Conservation (phyloP, 805 yeast species). For the Saccharomycopsis fibuligera region DNA sequence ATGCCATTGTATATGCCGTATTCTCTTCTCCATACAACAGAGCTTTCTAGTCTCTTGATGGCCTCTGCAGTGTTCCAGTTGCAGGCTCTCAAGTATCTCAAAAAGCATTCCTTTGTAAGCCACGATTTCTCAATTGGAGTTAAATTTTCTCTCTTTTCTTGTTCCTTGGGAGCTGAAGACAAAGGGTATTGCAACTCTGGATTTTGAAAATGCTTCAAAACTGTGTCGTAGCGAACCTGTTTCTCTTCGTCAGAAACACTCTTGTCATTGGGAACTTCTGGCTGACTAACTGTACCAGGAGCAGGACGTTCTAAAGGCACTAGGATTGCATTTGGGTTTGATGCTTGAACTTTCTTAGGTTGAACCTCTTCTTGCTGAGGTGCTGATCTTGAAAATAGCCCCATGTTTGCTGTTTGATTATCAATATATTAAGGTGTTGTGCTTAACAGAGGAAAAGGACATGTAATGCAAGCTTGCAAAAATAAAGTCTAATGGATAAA, state of each 20-base stretch:
- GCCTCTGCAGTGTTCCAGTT: constrained; percentile 79
- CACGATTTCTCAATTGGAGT: constrained; percentile 69
- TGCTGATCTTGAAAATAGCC: constrained; percentile 12
- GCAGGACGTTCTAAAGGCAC: constrained; percentile 57
- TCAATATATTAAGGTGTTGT: too few relatives aligned
- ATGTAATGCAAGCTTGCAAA: too few relatives aligned
- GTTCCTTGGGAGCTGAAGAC: constrained; percentile 47
- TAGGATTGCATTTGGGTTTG: constrained; percentile 4
- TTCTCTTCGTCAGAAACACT: constrained; percentile 46
- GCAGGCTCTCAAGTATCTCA: constrained; percentile 88
- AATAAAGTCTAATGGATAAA: too few relatives aligned
- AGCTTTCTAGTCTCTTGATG: constrained; percentile 63
- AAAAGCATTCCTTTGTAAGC: constrained; percentile 86
- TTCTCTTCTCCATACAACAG: constrained; percentile 90
- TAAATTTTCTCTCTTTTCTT: constrained; percentile 35
- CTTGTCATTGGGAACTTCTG: constrained; percentile 27
- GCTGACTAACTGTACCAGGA: constrained; percentile 44
- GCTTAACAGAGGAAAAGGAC: too few relatives aligned
- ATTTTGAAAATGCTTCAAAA: constrained; percentile 52
- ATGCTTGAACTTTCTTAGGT: neutral
- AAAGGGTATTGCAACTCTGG: constrained; percentile 38
- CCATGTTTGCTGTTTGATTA: constrained; percentile 14
- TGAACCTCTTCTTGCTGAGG: neutral
- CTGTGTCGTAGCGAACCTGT: constrained; percentile 47
- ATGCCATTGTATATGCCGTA: constrained; percentile 33